Evolutionary conservation across 2,329 filamentous ascomycete species (phyloP), one percentile per base, ranked within the genome.

Genomic region (Claviceps humidiphila): DNA sequence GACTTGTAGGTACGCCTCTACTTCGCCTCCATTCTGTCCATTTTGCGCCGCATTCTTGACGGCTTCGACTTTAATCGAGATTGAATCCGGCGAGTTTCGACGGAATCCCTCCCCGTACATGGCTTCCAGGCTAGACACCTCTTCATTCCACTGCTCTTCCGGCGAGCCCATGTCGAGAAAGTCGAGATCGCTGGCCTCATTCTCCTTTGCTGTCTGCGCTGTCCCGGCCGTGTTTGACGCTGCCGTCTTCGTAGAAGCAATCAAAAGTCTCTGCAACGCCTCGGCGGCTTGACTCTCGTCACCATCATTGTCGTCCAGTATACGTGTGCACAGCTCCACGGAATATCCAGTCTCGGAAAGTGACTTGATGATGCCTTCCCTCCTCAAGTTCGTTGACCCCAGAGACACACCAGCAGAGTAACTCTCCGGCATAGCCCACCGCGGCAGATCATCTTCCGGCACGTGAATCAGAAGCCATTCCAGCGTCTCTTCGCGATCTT

Each of bases 401-500:
- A 98, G 83, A 45, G 84, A 89, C 26, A 97, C 84, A 22, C 93
- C 93, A 30, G 90, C 91, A 11, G 87, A 83, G 65, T 98, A 98
- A 55, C 84, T 87, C 68, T 94, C 90, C 0, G 93, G 93, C 43
- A 98, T 72, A 59, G 88, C 88, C 89, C 91, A 97, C 6, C 79
- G 74, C 1, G 93, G 93, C n/a, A 97, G 72, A 61, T 97, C 93
- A 64, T 98, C 93, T 64, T 98, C 93, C 1, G 93, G 93, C 2
- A 98, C 89, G 67, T 98, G 91, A 50, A 97, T 90, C 48, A 98
- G 77, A 16, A 98, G 76, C 93, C 93, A 98, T 66, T 97, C 91
- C 2, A 98, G 75, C 16, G 89, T 84, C 68, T 98, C 93, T 64
- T 96, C 90, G 34, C 85, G 78, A 64, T 95, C 89, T 66, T 91